Evolutionary conservation across 2,329 filamentous ascomycete genomes (phyloP), one percentile per base, ranked within the genome.

Genomic region (Lecanicillium sp.): DNA sequence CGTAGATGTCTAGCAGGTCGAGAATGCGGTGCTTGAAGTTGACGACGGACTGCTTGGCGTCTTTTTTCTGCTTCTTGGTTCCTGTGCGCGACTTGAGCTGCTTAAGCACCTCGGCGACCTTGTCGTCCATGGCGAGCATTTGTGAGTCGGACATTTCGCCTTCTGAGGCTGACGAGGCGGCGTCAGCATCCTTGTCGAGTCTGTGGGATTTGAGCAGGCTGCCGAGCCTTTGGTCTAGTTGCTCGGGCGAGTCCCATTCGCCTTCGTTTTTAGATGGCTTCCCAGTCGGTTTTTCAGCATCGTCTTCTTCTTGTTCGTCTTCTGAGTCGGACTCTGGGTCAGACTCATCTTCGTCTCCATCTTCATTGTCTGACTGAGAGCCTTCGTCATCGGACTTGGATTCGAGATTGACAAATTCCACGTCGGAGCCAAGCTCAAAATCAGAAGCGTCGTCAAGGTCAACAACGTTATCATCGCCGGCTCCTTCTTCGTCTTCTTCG

Each of bases 1-100:
- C 71, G 59, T 87, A 96, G 46, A 92, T 83, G 43, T 83, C 78
- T 9, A 96, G 70, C 1, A 96, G 73, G 54, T 96, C 92, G 4
- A 96, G 74, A 5, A 95, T 83, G 30, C 89, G 84, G 59, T 86
- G 85, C 68, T 98, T 98, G 73, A 98, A 95, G 62, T 90, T 89
- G 52, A 94, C 68, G 54, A 96, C 85, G 15, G 80, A 87, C 49
- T 90, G 84, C 55, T 86, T 92, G 39, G 90, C 89, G 43, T 90
- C 83, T 55, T 86, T 86, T 51, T 84, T 83, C 54, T 92, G 81
- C 60, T 89, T 85, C 64, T 89, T 92, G 54, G 83, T 82, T 56
- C 73, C 80, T 2, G 68, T 65, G 13, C 67, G 67, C 14, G 51
- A 50, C 57, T 86, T 81, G 47, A 75, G 77, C 48, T 89, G 80